phyloP scores from a whole-genome alignment of 2,329 filamentous ascomycete species.

The Xylaria sp. region DNA sequence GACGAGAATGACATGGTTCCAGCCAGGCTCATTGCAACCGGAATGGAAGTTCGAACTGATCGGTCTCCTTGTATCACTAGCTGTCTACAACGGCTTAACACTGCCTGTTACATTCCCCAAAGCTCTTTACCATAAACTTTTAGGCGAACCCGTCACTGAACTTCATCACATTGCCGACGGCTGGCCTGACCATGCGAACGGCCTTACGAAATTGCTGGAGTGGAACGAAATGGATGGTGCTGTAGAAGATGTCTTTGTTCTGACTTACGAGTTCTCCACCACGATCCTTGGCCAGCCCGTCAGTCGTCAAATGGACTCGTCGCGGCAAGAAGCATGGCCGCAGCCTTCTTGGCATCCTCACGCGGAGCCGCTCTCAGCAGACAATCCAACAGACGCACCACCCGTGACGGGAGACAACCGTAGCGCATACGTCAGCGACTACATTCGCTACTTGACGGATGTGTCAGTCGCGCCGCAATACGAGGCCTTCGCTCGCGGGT shows the following conservation, averaged over 20 bases:
- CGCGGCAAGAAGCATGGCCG: slow-evolving; percentile 56
- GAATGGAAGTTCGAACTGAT: slow-evolving; percentile 90
- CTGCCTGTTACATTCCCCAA: slow-evolving; percentile 88
- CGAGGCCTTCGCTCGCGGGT: slow-evolving; percentile 80
- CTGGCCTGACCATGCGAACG: slow-evolving; percentile 81
- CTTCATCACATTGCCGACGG: slow-evolving; percentile 82
- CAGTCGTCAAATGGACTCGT: slow-evolving; percentile 60
- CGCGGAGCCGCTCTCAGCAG: slow-evolving; percentile 39
- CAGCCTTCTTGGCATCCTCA: slow-evolving; percentile 48
- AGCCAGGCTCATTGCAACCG: slow-evolving; percentile 79
- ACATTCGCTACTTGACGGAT: slow-evolving; percentile 82
- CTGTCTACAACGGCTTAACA: slow-evolving; percentile 91
- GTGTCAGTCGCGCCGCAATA: slow-evolving; percentile 79
- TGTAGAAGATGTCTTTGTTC: slow-evolving; percentile 80
- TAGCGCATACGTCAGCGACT: slow-evolving; percentile 79
- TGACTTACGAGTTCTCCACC: slow-evolving; percentile 85
- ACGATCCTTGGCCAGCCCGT: slow-evolving; percentile 62
- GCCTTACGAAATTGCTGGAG: slow-evolving; percentile 73
- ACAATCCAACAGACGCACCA: slow-evolving; percentile 61
- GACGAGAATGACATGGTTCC: slow-evolving; percentile 87
- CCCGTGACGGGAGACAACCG: slow-evolving; percentile 85
- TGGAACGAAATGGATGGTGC: slow-evolving; percentile 78
- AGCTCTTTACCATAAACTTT: slow-evolving; percentile 80
- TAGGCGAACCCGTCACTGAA: slow-evolving; percentile 70
- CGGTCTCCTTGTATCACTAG: slow-evolving; percentile 85